Evolutionary conservation across 1,284 basidiomycete genomes (phyloP), one percentile per base, ranked within the genome.

Genomic region (Cutaneotrichosporon cyanovorans): DNA sequence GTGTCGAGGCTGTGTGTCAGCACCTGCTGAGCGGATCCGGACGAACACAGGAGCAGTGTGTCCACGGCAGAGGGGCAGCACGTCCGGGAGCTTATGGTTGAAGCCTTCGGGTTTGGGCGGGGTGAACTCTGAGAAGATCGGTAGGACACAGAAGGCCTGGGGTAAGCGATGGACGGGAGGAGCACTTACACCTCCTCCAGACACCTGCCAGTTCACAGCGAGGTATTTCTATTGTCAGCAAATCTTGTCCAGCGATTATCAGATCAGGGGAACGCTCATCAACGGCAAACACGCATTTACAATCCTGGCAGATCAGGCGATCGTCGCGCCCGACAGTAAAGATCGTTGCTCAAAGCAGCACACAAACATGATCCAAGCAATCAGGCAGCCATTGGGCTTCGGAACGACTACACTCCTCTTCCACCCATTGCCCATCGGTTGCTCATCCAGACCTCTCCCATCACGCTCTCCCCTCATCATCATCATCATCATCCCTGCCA

Each of bases 131-230:
- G 84, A 83, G 22, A 85, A 84, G 32, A 88, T 75, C 0, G 93
- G 93, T 11, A 96, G 76, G 62, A 98, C 83, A 18, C 84, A 85
- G 66, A 97, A 97, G 2, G 93, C 93, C 66, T 69, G 39, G 28
- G 12, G 21, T 23, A 5, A 38, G 37, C 14, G 5, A 16, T 11
- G 16, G 16, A 19, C 4, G 8, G 14, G 35, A 8, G 6, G 8
- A 9, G 9, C 8, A 63, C 66, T 59, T 37, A 69, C 67, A 46
- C 93, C 93, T 20, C 93, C 93, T 23, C 93, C 93, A 0, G 89
- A 87, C 19, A 86, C 81, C 71, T 90, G 88, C 89, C 91, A 97
- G 78, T 97, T 97, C 52, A 97, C 58, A 37, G 67, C 63, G 15
- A 69, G 41, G 50, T 69, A 68, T 50, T 68, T 69, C 51, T 55